phyloP scores from a whole-genome alignment of 2,329 filamentous ascomycete species.

The Curvularia sp. region DNA sequence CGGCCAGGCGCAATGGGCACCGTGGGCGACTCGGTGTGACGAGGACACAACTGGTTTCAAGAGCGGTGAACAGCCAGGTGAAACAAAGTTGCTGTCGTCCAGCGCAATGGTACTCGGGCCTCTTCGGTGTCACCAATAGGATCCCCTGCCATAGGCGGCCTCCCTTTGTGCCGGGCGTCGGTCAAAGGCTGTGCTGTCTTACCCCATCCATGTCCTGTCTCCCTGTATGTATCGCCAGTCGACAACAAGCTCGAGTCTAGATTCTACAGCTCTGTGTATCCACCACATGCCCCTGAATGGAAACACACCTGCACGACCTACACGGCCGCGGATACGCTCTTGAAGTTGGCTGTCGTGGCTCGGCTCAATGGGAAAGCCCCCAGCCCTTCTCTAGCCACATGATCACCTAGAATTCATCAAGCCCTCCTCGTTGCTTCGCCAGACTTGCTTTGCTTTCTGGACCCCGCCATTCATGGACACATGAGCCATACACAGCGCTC shows the following conservation, averaged over 20 bases:
- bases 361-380: neutral
- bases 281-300: constrained; percentile 3
- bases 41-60: neutral
- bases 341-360: neutral
- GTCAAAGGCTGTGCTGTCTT: constrained; percentile 1
- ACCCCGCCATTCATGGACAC: neutral
- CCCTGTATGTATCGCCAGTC: neutral
- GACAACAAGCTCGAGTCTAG: neutral
- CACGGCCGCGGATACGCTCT: constrained; percentile 14
- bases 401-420: neutral
- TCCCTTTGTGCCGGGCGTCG: neutral
- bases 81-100: constrained; percentile 9
- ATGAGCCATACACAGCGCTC: neutral
- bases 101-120: no score
- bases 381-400: neutral
- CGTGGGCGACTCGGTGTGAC: constrained; percentile 1
- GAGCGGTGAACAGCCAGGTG: constrained; percentile 14
- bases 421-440: neutral
- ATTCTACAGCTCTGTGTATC: neutral
- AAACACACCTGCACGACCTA: neutral
- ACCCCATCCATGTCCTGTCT: neutral
- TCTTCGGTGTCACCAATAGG: no score
- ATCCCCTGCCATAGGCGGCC: constrained; percentile 24
- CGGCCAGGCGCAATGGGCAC: neutral
- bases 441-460: neutral